Conservation (phyloP, 192 early-diverging fungal genomes). For the Entomortierella chlamydospora region DNA sequence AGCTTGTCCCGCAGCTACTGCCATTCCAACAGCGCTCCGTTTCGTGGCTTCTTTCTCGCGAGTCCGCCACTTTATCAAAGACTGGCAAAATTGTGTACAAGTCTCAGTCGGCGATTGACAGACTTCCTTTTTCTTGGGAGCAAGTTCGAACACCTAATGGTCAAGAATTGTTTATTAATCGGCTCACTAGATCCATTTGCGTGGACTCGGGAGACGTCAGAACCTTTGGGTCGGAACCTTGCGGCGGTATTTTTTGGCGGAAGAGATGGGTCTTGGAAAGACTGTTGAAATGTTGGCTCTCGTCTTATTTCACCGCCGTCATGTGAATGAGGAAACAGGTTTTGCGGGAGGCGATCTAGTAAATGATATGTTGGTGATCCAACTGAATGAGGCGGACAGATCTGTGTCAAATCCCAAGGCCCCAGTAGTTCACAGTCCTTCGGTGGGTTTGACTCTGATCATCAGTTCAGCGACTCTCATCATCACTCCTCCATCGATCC, state of each 20-base stretch:
- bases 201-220: not conserved
- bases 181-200: conserved; percentile 10
- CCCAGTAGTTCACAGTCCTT: not conserved
- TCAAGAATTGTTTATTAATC: conserved; percentile 12
- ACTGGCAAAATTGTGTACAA: conserved; percentile 20
- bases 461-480: conserved; percentile 67
- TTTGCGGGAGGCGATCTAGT: not conserved
- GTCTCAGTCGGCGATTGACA: conserved; percentile 4
- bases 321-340: not conserved
- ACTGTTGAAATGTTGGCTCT: conserved; percentile 71
- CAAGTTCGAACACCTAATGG: not conserved
- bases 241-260: conserved; percentile 61
- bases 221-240: not conserved
- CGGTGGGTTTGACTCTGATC: conserved; percentile 4
- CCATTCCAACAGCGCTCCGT: conserved; percentile 32
- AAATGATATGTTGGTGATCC: not conserved
- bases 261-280: conserved; percentile 79
- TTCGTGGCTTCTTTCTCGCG: conserved; percentile 19
- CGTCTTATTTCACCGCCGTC: conserved; percentile 58
- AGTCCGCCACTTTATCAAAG: conserved; percentile 6
- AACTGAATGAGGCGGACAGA: not conserved
- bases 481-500: conserved; percentile 70
- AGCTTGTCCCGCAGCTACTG: conserved; percentile 4
- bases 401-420: not conserved
- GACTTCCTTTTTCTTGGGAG: conserved; percentile 37